Conservation (phyloP, 805 yeast species). For the Kurtzmaniella fragi region DNA sequence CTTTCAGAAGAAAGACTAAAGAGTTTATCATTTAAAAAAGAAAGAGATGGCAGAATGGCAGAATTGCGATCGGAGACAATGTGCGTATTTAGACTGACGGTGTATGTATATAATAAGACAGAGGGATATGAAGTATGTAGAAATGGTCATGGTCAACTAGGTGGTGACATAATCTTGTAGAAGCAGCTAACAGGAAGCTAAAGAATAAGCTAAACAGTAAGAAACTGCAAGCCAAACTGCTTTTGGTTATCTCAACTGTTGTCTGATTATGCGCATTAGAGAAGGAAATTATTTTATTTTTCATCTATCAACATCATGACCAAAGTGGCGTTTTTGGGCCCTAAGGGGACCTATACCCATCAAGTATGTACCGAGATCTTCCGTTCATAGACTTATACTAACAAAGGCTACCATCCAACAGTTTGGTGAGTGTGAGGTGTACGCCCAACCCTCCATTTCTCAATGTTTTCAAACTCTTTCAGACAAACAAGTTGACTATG, state of each 20-base stretch:
- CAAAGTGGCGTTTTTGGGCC: slow-evolving; percentile 78
- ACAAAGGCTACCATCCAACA: slow-evolving; percentile 45
- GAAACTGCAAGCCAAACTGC: too few relatives aligned
- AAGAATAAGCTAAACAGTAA: too few relatives aligned
- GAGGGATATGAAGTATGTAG: too few relatives aligned
- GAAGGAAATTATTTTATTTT: too few relatives aligned
- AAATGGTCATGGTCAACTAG: too few relatives aligned
- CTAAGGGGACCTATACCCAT: slow-evolving; percentile 89
- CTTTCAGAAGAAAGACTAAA: slow-evolving; percentile 76
- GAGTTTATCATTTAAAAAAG: slow-evolving; percentile 50
- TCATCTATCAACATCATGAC: slow-evolving; percentile 6
- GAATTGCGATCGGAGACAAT: too few relatives aligned
- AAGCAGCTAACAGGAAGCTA: too few relatives aligned
- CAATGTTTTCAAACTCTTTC: slow-evolving; percentile 61
- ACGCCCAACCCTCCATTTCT: slow-evolving; percentile 40
- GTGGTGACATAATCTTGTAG: too few relatives aligned
- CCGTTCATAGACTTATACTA: slow-evolving; percentile 6
- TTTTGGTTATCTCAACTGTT: too few relatives aligned
- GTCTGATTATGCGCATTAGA: too few relatives aligned
- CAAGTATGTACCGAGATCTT: slow-evolving; percentile 46
- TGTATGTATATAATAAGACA: too few relatives aligned
- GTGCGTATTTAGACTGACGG: too few relatives aligned
- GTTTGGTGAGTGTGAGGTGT: slow-evolving; percentile 34
- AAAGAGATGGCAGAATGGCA: neutral
- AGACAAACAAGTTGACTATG: slow-evolving; percentile 47